phyloP scores from a whole-genome alignment of 371 early-diverging fungal species.

The Smittium mucronatum region DNA sequence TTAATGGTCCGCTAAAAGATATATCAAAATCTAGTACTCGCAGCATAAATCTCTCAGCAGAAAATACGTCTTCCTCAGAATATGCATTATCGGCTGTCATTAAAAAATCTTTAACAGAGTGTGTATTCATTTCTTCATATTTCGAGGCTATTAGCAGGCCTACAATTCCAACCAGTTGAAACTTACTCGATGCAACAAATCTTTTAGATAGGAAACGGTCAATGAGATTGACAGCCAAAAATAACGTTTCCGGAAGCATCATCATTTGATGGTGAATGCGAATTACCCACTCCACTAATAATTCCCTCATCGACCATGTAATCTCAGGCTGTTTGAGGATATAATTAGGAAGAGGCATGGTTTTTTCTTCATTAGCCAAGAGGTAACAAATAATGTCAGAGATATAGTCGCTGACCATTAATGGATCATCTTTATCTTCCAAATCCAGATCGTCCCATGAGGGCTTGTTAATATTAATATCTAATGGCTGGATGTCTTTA shows the following conservation, averaged over 20 bases:
- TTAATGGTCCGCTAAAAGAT: conserved; percentile 74
- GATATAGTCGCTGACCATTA: conserved; percentile 86
- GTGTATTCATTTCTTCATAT: conserved; percentile 89
- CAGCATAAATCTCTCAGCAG: conserved; percentile 83
- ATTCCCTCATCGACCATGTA: conserved; percentile 85
- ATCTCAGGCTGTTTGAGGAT: conserved; percentile 74
- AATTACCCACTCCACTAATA: conserved; percentile 86
- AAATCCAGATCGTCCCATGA: conserved; percentile 24
- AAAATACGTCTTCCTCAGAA: conserved; percentile 63
- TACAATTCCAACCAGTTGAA: conserved; percentile 95
- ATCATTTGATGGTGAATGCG: conserved; percentile 82
- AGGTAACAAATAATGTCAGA: conserved; percentile 79
- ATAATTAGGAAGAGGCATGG: conserved; percentile 68
- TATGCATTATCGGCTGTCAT: conserved; percentile 63
- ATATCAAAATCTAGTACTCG: conserved; percentile 67
- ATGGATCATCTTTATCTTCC: conserved; percentile 40
- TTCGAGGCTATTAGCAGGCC: conserved; percentile 91
- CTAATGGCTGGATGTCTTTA: not conserved
- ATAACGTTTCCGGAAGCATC: conserved; percentile 93
- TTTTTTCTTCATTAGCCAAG: conserved; percentile 48
- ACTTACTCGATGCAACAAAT: conserved; percentile 53
- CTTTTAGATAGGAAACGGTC: conserved; percentile 91
- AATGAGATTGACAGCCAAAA: conserved; percentile 85
- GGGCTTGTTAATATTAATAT: no score
- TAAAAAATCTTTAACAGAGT: conserved; percentile 64